Percentiles rank a stretch among this genome's conserved stretches.
These are phyloP conservation scores for Leccinum imitatum DNA, from an alignment of 768 basidiomycete species.

Conservation along the genomic window DNA sequence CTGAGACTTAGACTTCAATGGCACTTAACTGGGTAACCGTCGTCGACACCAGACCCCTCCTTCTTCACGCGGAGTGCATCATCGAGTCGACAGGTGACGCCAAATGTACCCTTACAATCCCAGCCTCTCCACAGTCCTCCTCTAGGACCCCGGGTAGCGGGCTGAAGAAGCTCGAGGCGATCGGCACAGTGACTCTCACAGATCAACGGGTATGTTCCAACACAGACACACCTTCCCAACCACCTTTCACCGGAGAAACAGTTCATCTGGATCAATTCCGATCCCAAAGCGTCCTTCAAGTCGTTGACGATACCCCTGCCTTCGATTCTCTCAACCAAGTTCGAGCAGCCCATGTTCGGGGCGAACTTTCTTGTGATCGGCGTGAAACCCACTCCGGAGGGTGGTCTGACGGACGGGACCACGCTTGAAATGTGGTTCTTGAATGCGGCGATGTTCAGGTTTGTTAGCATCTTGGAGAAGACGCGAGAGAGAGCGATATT, in stretches of 20 bases:
- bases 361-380: conserved; percentile 67
- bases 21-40: conserved; percentile 81
- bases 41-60: conserved; percentile 53
- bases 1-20: conserved; percentile 42
- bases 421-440: conserved; percentile 66
- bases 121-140: conserved; percentile 45
- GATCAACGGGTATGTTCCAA: conserved; percentile 62
- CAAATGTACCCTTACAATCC: conserved; percentile 58
- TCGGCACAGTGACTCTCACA: conserved; percentile 63
- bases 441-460: conserved; percentile 69
- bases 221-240: conserved; percentile 5
- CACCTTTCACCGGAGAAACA: conserved; percentile 28
- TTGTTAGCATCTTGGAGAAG: conserved; percentile 72
- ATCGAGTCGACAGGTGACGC: conserved; percentile 59
- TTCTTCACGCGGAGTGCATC: conserved; percentile 59
- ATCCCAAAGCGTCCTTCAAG: conserved; percentile 36
- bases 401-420: conserved; percentile 66
- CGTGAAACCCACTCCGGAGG: conserved; percentile 62
- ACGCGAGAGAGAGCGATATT: conserved; percentile 72
- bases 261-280: conserved; percentile 60
- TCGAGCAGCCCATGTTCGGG: conserved; percentile 74
- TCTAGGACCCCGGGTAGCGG: conserved; percentile 54
- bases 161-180: conserved; percentile 53
- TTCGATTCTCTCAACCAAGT: conserved; percentile 65
- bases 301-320: conserved; percentile 57